These are phyloP conservation scores for Neurospora sp. DNA, from an alignment of 2,329 filamentous ascomycete genomes.

Conservation along the genomic window DNA sequence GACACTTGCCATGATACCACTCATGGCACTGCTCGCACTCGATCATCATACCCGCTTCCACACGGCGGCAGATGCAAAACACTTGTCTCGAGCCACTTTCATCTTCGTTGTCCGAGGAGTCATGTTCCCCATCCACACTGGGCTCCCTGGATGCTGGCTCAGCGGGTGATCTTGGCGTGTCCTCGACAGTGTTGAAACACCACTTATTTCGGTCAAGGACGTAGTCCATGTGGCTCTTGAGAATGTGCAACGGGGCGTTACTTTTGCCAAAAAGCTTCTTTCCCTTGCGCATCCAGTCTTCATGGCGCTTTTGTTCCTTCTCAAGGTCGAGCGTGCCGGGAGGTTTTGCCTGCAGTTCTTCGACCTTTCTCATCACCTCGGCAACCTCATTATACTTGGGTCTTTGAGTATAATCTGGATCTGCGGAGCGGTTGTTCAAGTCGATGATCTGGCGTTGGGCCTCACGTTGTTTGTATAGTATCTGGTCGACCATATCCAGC, in stretches of 20 bases:
- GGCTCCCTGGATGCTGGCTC: slow-evolving; percentile 86
- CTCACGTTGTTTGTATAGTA: slow-evolving; percentile 90
- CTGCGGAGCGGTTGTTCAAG: slow-evolving; percentile 66
- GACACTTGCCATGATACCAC: slow-evolving; percentile 97
- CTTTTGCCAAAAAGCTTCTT: slow-evolving; percentile 98
- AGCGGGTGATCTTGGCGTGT: slow-evolving; percentile 80
- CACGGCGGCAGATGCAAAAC: slow-evolving; percentile 90
- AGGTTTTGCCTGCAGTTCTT: slow-evolving; percentile 87
- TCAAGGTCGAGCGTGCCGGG: slow-evolving; percentile 85
- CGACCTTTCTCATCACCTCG: slow-evolving; percentile 76
- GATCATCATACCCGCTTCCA: slow-evolving; percentile 98
- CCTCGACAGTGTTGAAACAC: slow-evolving; percentile 78
- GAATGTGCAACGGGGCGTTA: slow-evolving; percentile 90
- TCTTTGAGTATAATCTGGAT: slow-evolving; percentile 64
- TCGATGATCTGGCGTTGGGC: slow-evolving; percentile 81
- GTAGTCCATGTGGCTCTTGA: slow-evolving; percentile 89
- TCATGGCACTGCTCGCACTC: slow-evolving; percentile 97
- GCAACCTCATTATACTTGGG: slow-evolving; percentile 86
- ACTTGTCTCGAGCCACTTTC: slow-evolving; percentile 59
- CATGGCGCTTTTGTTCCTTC: slow-evolving; percentile 85
- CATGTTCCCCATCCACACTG: slow-evolving; percentile 33
- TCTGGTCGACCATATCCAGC: slow-evolving; percentile 73
- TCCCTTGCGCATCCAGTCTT: slow-evolving; percentile 98
- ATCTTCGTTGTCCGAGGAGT: slow-evolving; percentile 39
- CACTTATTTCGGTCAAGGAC: slow-evolving; percentile 81